A percentile compares a stretch with the other conserved stretches of the same genome.
Evolutionary conservation across 352 stramenopile species (phyloP).

Genomic region (Phytophthora pinifolia): DNA sequence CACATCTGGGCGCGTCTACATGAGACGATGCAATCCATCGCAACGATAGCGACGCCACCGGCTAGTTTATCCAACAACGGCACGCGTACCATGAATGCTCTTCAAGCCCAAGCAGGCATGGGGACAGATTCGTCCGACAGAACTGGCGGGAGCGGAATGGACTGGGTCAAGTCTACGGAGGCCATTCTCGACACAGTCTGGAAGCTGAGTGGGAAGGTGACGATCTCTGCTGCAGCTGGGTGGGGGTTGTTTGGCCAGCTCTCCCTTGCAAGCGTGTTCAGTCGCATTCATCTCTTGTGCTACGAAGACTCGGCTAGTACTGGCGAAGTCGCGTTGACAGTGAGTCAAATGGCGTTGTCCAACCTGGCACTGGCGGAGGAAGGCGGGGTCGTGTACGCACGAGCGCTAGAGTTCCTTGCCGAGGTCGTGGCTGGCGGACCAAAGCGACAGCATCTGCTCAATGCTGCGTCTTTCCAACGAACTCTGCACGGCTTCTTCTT

Average conservation of each 20-base stretch:
- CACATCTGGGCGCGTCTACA: conserved; percentile 47
- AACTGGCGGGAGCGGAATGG: conserved; percentile 35
- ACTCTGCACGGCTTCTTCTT: conserved; percentile 54
- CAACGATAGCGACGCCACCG: conserved; percentile 25
- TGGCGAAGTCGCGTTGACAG: conserved; percentile 48
- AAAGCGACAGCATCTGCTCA: conserved; percentile 27
- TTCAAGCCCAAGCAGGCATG: conserved; percentile 31
- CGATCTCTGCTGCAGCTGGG: conserved; percentile 38
- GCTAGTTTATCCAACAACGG: conserved; percentile 18
- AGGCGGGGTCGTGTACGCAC: conserved; percentile 29
- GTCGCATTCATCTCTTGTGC: conserved; percentile 47
- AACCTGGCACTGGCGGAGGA: conserved; percentile 15
- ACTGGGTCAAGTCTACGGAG: conserved; percentile 57
- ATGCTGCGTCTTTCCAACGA: conserved; percentile 44
- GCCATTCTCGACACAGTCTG: conserved; percentile 61
- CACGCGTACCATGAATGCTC: conserved; percentile 21
- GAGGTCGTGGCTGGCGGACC: conserved; percentile 12
- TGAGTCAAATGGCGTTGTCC: conserved; percentile 50
- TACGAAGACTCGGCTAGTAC: conserved; percentile 57
- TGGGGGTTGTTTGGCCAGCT: conserved; percentile 59
- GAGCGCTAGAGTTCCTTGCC: conserved; percentile 37
- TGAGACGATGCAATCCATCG: conserved; percentile 31
- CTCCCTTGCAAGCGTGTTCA: conserved; percentile 48
- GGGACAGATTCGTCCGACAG: conserved; percentile 11
- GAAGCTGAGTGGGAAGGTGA: conserved; percentile 63